phyloP scores from a whole-genome alignment of 2,329 filamentous ascomycete genomes.

The Penicillium sp. region DNA sequence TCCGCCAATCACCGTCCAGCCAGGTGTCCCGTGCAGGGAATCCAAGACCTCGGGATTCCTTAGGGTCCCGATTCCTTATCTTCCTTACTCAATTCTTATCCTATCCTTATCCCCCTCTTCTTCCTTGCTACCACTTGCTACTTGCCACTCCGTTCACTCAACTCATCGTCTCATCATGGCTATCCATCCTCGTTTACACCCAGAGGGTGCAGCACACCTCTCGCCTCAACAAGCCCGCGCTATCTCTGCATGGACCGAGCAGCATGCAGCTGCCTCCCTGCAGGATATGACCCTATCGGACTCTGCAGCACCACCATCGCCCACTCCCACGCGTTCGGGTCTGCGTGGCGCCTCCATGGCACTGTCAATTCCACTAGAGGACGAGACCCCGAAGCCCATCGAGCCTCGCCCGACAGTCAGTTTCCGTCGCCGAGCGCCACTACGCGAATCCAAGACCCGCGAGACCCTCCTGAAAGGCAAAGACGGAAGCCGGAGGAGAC shows the following conservation, averaged over 20 bases:
- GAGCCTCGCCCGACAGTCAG: slow-evolving; percentile 39
- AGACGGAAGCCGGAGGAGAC: slow-evolving; percentile 81
- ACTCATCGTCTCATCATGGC: slow-evolving; percentile 43
- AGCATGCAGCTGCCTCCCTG: slow-evolving; percentile 41
- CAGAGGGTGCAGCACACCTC: slow-evolving; percentile 28
- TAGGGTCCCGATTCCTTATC: too few relatives aligned
- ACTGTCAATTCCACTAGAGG: slow-evolving; percentile 76
- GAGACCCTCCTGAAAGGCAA: slow-evolving; percentile 85
- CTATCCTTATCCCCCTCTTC: slow-evolving; percentile 4
- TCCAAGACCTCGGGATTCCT: too few relatives aligned
- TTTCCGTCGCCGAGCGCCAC: slow-evolving; percentile 55
- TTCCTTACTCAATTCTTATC: slow-evolving; percentile 11
- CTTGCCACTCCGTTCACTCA: background rate
- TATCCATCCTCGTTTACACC: slow-evolving; percentile 42
- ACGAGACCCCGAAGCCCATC: slow-evolving; percentile 40
- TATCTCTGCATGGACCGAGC: slow-evolving; percentile 68
- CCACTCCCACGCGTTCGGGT: slow-evolving; percentile 52
- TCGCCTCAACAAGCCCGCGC: slow-evolving; percentile 52
- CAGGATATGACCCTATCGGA: slow-evolving; percentile 38
- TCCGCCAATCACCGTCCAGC: slow-evolving; percentile 22
- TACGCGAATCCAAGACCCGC: slow-evolving; percentile 63
- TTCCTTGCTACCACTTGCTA: background rate
- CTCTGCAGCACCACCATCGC: slow-evolving; percentile 51
- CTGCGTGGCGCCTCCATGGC: slow-evolving; percentile 59
- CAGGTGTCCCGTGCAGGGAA: slow-evolving; percentile 22